Percentiles rank a stretch among this genome's conserved stretches.
phyloP scores from a whole-genome alignment of 345 rosid species.

The Citrus unshiu region DNA sequence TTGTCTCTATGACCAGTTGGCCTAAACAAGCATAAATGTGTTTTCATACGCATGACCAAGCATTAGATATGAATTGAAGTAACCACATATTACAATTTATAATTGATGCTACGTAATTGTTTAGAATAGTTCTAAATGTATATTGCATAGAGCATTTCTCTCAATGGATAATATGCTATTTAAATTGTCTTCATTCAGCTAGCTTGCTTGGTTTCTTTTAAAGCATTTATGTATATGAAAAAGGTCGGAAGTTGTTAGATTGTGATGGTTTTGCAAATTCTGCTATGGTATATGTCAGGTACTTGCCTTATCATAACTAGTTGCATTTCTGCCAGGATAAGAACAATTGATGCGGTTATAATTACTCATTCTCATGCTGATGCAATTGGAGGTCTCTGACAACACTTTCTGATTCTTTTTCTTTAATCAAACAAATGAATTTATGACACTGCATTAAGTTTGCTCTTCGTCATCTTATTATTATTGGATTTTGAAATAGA shows the following conservation, averaged over 20 bases:
- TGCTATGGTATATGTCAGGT: slow-evolving; percentile 14
- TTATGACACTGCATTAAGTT: slow-evolving; percentile 12
- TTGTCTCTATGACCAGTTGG: not conserved
- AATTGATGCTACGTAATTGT: not conserved
- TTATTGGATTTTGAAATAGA: not conserved
- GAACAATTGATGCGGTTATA: slow-evolving; percentile 95
- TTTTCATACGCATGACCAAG: not conserved
- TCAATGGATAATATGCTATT: not conserved
- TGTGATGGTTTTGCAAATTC: slow-evolving; percentile 14
- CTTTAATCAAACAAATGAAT: slow-evolving; percentile 9
- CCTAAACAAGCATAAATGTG: not conserved
- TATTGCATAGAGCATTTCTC: not conserved
- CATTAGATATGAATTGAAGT: not conserved
- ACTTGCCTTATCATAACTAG: slow-evolving; percentile 36
- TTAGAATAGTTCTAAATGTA: not conserved
- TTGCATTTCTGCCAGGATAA: slow-evolving; percentile 79
- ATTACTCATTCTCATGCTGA: slow-evolving; percentile 99
- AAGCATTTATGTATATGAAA: not conserved
- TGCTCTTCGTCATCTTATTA: slow-evolving; percentile 4
- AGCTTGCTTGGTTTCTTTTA: not conserved
- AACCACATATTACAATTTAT: not conserved
- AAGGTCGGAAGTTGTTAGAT: not conserved
- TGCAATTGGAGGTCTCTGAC: slow-evolving; percentile 96
- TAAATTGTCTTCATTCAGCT: not conserved
- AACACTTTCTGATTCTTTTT: slow-evolving; percentile 32